Base-by-base conservation (phyloP, 495 filamentous ascomycete genomes). In the Aspergillus saccharolyticus region DNA sequence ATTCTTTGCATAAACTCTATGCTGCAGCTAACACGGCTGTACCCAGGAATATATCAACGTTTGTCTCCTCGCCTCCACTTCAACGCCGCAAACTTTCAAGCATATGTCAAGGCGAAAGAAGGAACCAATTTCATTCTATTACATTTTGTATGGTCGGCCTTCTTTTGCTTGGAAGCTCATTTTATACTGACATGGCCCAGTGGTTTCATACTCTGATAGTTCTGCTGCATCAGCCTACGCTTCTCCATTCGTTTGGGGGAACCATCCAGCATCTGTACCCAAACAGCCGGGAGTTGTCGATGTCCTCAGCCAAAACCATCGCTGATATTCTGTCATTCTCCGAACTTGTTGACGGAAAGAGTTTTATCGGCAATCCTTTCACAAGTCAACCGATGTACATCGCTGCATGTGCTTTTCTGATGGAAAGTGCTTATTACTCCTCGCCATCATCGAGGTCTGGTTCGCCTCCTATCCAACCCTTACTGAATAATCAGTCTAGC, bases 161-260 rank as follows among this genome's bases (percentile, higher is more conserved):
- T 7, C 14, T 17, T 16, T 49, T 0, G 17, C 19, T 1, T 1
- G 1, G 52, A 16, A n/a, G 33, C 4, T 15, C 8, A 12, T 19
- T 9, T 19, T 44, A 4, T 28, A 20, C 57, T 66, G 43, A 62
- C 43, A 4, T 19, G 22, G 18, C 1, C 42, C 28, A 72, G 70
- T 95, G 90, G 90, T 93, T 93, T 63, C 90, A 95, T 63, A 88
- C 90, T 0, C 71, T 93, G 43, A 91, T 95, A 54, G 88, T 92
- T 33, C 77, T 95, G 9, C 78, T 95, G 10, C 89, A 95, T 64
- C 89, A 90, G 57, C 90, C 90, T 1, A 90, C 88, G 1, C 70
- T 94, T 6, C 74, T 94, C 25, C 85, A 90, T 57, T 87, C 85
- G 0, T 89, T 90, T 59, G 88, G 87, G 52, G 86, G 84, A 17